Evolutionary conservation across 257 asterid species (phyloP).

Genomic region (Leonotis leonurus): DNA sequence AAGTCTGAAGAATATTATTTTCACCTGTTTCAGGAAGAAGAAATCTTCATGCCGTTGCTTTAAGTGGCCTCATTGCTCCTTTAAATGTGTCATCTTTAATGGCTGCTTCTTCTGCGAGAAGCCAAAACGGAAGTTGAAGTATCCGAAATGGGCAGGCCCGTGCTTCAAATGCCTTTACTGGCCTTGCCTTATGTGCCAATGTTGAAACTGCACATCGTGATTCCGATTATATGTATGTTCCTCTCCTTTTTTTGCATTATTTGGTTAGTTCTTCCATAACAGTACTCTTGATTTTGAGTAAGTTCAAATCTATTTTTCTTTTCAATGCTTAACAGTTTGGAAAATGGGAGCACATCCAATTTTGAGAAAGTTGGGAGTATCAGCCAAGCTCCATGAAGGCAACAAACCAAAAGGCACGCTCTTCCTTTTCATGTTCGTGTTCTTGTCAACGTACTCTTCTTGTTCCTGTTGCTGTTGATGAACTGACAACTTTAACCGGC

Average conservation of each 20-base stretch:
- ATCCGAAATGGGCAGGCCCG: slow-evolving; percentile 22
- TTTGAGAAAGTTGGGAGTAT: background rate
- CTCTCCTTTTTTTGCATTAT: background rate
- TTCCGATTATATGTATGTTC: slow-evolving; percentile 27
- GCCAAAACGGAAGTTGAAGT: slow-evolving; percentile 24
- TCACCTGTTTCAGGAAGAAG: slow-evolving; percentile 39
- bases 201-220: slow-evolving; percentile 17
- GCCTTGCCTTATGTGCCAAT: slow-evolving; percentile 9
- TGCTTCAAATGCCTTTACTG: slow-evolving; percentile 20
- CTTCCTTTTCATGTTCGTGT: slow-evolving; percentile 20
- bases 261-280: background rate
- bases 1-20: background rate
- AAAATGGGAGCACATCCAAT: slow-evolving; percentile 8
- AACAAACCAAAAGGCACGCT: slow-evolving; percentile 17
- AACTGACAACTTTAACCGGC: slow-evolving; percentile 10
- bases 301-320: slow-evolving; percentile 1
- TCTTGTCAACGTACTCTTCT: slow-evolving; percentile 24
- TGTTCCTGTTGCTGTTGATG: slow-evolving; percentile 25
- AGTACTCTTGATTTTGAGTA: background rate
- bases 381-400: slow-evolving; percentile 15
- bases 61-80: slow-evolving; percentile 21
- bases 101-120: slow-evolving; percentile 30
- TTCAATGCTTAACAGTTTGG: slow-evolving; percentile 19
- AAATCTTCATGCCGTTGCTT: slow-evolving; percentile 33
- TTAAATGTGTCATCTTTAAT: slow-evolving; percentile 13